Evolutionary conservation across 331 rosid species (phyloP), one percentile per base, ranked within the genome.

Genomic region (Rosa hybrid): DNA sequence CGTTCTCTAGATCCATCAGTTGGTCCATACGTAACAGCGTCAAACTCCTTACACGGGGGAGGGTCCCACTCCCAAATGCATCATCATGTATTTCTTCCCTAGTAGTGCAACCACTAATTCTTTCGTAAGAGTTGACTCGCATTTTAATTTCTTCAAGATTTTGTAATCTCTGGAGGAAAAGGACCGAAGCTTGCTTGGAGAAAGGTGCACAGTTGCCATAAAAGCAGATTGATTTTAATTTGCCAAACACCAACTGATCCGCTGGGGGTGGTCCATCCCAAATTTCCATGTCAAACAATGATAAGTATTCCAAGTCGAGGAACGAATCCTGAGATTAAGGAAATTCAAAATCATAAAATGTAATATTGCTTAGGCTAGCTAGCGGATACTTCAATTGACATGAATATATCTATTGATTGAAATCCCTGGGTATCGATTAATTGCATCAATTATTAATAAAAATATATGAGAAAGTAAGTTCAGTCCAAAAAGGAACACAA

Each of bases 21-120:
- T 59, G 0, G 6, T 9, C 0, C 27, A 59, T 59, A 8, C 3
- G 1, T 1, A 1, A 27, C 1, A 59, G 16, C 6, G 0, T 2
- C 65, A 59, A n/a, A 59, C 1, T 8, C 13, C 65, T 59, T 21
- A 59, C 65, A n/a, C 13, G 16, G 1, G 65, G 25, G 65, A 59
- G 14, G 30, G 65, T 8, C 5, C 5, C 65, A 59, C 30, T 59
- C 27, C 13, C 5, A 59, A 59, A 6, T 59, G 13, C 65, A 54
- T 18, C 60, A 54, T 18, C 60, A 54, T 14, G 23, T 54, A 17
- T 54, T 54, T 54, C 60, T 18, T 6, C 9, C 8, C 23, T 6
- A 41, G 44, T 4, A 41, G 7, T 6, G 7, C 44, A 4, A 1
- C n/a, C 3, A 54, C 9, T 17, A 1, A 50, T 50, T 50, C 17